Evolutionary conservation across 345 rosid species (phyloP).

Genomic region (Eucalyptus caleyi): DNA sequence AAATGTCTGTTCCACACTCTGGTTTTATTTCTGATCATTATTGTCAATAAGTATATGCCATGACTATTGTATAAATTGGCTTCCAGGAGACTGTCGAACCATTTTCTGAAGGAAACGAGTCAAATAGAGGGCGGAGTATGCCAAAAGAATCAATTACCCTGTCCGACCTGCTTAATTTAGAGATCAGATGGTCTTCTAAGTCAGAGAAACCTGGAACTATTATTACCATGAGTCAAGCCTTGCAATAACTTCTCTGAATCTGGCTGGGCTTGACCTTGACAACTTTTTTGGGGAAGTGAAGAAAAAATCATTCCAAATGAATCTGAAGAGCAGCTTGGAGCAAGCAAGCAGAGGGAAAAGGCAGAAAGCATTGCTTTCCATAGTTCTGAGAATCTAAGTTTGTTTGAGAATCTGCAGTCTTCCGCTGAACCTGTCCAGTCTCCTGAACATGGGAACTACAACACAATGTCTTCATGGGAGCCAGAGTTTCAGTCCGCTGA

Average conservation of each 20-base stretch:
- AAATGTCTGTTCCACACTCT: neutral
- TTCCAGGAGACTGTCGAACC: constrained; percentile 65
- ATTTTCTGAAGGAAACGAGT: constrained; percentile 15
- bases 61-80: neutral
- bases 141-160: constrained; percentile 20
- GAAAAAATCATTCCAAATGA: neutral
- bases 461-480: neutral
- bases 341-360: constrained; percentile 3
- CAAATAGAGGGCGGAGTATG: constrained; percentile 20
- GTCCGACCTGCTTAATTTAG: constrained; percentile 60
- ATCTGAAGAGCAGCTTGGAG: constrained; percentile 5
- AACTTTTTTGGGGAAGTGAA: constrained; percentile 27
- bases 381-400: constrained; percentile 8
- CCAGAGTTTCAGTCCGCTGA: constrained; percentile 1
- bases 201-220: constrained; percentile 16
- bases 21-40: neutral
- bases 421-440: constrained; percentile 5
- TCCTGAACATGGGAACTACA: neutral
- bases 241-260: constrained; percentile 14
- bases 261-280: constrained; percentile 43
- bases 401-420: constrained; percentile 30
- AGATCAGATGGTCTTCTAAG: constrained; percentile 43
- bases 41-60: neutral
- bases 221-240: neutral
- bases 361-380: constrained; percentile 12